Conservation (phyloP, 768 basidiomycete species). For the Lyophyllum atratum region DNA sequence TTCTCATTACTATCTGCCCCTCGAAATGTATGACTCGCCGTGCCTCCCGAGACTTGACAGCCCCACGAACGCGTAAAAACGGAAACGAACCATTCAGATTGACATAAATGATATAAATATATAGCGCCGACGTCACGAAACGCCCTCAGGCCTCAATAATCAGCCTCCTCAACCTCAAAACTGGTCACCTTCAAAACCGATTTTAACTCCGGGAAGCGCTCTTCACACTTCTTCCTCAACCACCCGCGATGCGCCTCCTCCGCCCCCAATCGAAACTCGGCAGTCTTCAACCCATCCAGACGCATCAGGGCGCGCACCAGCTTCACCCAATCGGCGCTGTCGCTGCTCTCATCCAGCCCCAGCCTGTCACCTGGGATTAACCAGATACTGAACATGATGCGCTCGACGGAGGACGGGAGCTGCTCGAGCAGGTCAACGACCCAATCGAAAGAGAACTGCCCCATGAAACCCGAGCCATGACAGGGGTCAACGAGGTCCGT, state of each 20-base stretch:
- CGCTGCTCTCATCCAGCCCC: not conserved
- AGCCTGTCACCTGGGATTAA: slow-evolving; percentile 14
- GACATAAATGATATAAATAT: not conserved
- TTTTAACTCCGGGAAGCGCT: not conserved
- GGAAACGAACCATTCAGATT: not conserved
- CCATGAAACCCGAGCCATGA: not conserved
- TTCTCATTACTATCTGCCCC: too few species aligned
- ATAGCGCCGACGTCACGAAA: not conserved
- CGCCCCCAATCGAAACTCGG: slow-evolving; percentile 8
- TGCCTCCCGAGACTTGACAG: not conserved
- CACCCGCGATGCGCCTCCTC: slow-evolving; percentile 4
- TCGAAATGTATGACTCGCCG: too few species aligned
- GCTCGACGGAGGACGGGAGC: slow-evolving; percentile 1
- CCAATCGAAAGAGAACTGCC: slow-evolving; percentile 10
- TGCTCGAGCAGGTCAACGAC: slow-evolving; percentile 8
- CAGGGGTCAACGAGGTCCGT: slow-evolving; percentile 15
- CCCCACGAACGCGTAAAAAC: not conserved
- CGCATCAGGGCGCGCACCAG: not conserved
- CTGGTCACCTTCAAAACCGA: not conserved
- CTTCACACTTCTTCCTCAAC: slow-evolving; percentile 5
- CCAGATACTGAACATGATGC: slow-evolving; percentile 13
- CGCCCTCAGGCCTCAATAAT: not conserved
- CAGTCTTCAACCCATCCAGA: not conserved
- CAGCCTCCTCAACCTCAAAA: not conserved
- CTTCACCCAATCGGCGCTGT: slow-evolving; percentile 7